Evolutionary conservation across 2,329 filamentous ascomycete species (phyloP).

Genomic region (Dactylella cylindrospora): DNA sequence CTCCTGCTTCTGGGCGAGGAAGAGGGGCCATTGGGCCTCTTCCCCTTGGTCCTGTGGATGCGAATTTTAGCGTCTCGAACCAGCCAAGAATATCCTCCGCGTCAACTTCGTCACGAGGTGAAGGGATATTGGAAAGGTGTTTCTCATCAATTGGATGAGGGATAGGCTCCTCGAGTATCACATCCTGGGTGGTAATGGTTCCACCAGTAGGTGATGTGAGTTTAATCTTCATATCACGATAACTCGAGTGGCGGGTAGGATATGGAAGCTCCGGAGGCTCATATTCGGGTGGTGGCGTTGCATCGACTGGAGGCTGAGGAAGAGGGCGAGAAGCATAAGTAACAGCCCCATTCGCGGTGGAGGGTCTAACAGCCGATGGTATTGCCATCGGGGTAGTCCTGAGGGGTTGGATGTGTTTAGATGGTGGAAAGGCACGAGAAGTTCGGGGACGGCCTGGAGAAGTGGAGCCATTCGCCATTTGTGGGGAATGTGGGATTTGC

Average conservation of each 20-base stretch:
- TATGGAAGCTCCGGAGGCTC: slow-evolving; percentile 20
- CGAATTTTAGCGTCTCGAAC: slow-evolving; percentile 42
- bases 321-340: slow-evolving; percentile 36
- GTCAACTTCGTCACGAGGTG: slow-evolving; percentile 39
- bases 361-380: slow-evolving; percentile 18
- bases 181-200: slow-evolving; percentile 19
- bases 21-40: slow-evolving; percentile 32
- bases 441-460: slow-evolving; percentile 18
- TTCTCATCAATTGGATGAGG: slow-evolving; percentile 19
- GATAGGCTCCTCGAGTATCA: slow-evolving; percentile 29
- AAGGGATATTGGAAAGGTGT: slow-evolving; percentile 6
- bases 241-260: slow-evolving; percentile 1
- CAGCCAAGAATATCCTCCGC: slow-evolving; percentile 38
- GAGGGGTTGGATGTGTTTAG: slow-evolving; percentile 36
- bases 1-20: slow-evolving; percentile 28
- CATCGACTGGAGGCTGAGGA: slow-evolving; percentile 31
- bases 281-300: slow-evolving; percentile 39
- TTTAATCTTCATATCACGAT: slow-evolving; percentile 38
- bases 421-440: slow-evolving; percentile 28
- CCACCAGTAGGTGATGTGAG: slow-evolving; percentile 21
- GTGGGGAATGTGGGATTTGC: neutral
- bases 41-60: slow-evolving; percentile 26
- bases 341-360: slow-evolving; percentile 14
- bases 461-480: slow-evolving; percentile 1
- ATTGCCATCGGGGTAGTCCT: slow-evolving; percentile 39